Conservation (phyloP, 345 rosid genomes). For the Psidium friedrichsthalianum region DNA sequence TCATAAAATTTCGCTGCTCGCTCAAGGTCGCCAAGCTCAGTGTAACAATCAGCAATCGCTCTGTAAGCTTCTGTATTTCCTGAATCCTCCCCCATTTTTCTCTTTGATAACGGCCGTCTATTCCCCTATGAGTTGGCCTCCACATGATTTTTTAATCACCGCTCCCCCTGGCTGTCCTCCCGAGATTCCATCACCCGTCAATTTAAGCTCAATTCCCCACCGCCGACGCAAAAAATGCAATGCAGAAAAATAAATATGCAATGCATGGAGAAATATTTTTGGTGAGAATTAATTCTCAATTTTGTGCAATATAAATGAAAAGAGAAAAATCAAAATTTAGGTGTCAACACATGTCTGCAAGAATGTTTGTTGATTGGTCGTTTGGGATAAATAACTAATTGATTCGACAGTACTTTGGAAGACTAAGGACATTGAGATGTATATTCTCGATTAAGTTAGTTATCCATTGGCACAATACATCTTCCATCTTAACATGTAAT, state of each 20-base stretch:
- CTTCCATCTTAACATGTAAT: neutral
- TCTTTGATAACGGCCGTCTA: too few species aligned
- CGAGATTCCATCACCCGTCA: too few species aligned
- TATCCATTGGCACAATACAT: neutral
- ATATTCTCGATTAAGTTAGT: neutral
- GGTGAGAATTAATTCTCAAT: too few species aligned
- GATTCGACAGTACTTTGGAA: neutral
- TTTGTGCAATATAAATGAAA: too few species aligned
- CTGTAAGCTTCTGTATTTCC: constrained; percentile 97
- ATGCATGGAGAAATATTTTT: too few species aligned
- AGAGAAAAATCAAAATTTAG: too few species aligned
- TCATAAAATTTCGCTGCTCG: constrained; percentile 81
- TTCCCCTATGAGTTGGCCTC: too few species aligned
- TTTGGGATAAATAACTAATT: neutral
- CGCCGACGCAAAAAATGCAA: too few species aligned
- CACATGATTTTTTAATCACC: too few species aligned
- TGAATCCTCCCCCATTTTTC: constrained; percentile 63
- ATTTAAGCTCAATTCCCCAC: too few species aligned
- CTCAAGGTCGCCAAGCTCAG: constrained; percentile 92
- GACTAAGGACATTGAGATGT: neutral
- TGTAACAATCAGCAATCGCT: constrained; percentile 89
- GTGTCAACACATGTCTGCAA: neutral
- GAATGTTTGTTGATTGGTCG: neutral
- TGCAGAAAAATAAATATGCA: too few species aligned
- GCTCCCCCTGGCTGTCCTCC: too few species aligned